Percentiles rank a stretch among this genome's conserved stretches.
These are phyloP conservation scores for Ceratocystis lukuohia DNA, from an alignment of 2,329 filamentous ascomycete genomes.

Conservation along the genomic window DNA sequence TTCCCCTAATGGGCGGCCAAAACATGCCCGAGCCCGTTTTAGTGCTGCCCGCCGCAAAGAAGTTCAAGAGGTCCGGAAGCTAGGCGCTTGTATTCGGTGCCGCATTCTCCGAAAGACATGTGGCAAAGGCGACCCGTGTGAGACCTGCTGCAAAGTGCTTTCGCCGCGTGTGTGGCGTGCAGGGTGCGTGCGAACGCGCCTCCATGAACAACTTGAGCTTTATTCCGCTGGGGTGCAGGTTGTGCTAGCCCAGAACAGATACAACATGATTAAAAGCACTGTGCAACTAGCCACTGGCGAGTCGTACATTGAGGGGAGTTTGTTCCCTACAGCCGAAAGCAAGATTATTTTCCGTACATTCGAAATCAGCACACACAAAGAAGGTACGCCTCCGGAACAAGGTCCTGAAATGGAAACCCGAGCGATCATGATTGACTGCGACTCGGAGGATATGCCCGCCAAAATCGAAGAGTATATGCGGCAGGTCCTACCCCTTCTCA, in stretches of 20 bases:
- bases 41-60: slow-evolving; percentile 46
- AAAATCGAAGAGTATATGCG: slow-evolving; percentile 50
- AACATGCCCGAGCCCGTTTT: slow-evolving; percentile 45
- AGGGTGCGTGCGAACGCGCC: slow-evolving; percentile 48
- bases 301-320: slow-evolving; percentile 42
- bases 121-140: slow-evolving; percentile 49
- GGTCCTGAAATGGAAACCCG: slow-evolving; percentile 29
- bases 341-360: slow-evolving; percentile 19
- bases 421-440: slow-evolving; percentile 46
- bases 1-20: slow-evolving; percentile 34
- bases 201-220: slow-evolving; percentile 48
- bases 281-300: slow-evolving; percentile 37
- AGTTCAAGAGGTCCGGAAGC: slow-evolving; percentile 50
- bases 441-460: slow-evolving; percentile 44
- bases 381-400: slow-evolving; percentile 23
- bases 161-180: slow-evolving; percentile 52
- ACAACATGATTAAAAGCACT: slow-evolving; percentile 41
- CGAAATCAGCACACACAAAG: slow-evolving; percentile 26
- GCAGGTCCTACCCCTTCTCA: slow-evolving; percentile 42
- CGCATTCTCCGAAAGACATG: slow-evolving; percentile 54
- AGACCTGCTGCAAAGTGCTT: slow-evolving; percentile 50
- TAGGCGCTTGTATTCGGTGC: slow-evolving; percentile 53
- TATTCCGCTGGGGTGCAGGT: slow-evolving; percentile 52
- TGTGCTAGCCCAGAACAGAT: slow-evolving; percentile 45
- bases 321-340: slow-evolving; percentile 40